Conservation (phyloP, 305 asterid species). For the Fraxinus latifolia region DNA sequence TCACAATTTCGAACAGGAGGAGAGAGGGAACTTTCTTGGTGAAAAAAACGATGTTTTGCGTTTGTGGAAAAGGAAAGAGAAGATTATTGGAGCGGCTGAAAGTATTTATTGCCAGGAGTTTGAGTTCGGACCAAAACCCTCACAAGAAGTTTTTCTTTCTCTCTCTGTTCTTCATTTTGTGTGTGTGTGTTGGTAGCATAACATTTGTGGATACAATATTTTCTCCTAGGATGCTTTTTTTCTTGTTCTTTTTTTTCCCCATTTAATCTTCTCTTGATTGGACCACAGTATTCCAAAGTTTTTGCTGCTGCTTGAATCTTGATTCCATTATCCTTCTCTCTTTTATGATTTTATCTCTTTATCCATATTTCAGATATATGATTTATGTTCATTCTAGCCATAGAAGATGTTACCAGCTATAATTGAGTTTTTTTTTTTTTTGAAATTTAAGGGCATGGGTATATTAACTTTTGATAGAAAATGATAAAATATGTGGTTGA, state of each 20-base stretch:
- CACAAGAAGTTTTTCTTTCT: not conserved
- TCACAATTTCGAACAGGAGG: slow-evolving; percentile 19
- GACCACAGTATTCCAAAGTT: not conserved
- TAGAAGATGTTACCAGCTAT: not conserved
- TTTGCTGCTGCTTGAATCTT: not conserved
- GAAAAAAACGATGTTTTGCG: slow-evolving; percentile 27
- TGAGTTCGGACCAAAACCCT: not conserved
- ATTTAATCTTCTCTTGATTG: not conserved
- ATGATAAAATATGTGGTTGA: no score
- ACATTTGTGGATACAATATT: not conserved
- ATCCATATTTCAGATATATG: not conserved
- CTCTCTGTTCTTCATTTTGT: not conserved
- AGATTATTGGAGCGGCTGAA: not conserved
- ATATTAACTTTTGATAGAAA: no score
- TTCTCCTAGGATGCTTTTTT: not conserved
- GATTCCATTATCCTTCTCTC: not conserved
- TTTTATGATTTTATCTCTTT: not conserved
- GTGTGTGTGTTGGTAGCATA: not conserved
- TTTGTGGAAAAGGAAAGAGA: not conserved
- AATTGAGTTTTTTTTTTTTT: no score
- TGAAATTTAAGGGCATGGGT: no score
- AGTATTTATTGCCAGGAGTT: not conserved
- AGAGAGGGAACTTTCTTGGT: slow-evolving; percentile 10
- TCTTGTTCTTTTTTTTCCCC: not conserved
- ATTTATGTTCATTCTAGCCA: not conserved